These are phyloP conservation scores for Cicer judaicum DNA, from an alignment of 306 rosid genomes.

Conservation along the genomic window DNA sequence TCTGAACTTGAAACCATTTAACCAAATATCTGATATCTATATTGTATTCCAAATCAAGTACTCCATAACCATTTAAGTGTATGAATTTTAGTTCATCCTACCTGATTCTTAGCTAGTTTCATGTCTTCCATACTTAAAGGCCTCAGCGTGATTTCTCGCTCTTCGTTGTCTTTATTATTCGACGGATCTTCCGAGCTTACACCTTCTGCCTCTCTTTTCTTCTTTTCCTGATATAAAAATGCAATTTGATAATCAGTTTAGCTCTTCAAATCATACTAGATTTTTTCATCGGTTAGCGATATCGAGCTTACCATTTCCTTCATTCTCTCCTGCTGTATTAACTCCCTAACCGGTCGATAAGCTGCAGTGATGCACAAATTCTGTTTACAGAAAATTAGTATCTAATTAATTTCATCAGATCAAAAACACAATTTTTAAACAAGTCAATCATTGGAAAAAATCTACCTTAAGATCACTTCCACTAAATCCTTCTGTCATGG, in stretches of 20 bases:
- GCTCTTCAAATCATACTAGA: background rate
- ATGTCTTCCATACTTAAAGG: conserved; percentile 86
- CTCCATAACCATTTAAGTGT: background rate
- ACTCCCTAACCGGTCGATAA: conserved; percentile 91
- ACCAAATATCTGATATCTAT: conserved; percentile 7
- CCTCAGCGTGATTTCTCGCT: conserved; percentile 64
- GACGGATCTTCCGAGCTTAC: conserved; percentile 59
- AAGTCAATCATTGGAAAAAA: conserved; percentile 26
- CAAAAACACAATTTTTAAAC: background rate
- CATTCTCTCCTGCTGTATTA: conserved; percentile 75
- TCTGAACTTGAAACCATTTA: background rate
- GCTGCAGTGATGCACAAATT: conserved; percentile 92
- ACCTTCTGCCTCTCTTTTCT: conserved; percentile 61
- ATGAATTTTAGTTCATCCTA: conserved; percentile 36
- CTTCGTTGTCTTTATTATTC: conserved; percentile 60
- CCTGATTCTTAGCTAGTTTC: conserved; percentile 95
- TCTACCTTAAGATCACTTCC: conserved; percentile 97
- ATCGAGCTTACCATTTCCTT: conserved; percentile 65
- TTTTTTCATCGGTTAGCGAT: background rate
- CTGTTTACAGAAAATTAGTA: conserved; percentile 56
- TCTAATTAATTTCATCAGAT: conserved; percentile 36
- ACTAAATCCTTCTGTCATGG: conserved; percentile 83
- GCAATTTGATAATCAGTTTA: conserved; percentile 24
- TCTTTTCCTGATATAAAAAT: conserved; percentile 68
- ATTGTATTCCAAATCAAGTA: background rate